Evolutionary conservation across 805 yeast genomes (phyloP).

Genomic region (Wickerhamomyces hampshirensis): DNA sequence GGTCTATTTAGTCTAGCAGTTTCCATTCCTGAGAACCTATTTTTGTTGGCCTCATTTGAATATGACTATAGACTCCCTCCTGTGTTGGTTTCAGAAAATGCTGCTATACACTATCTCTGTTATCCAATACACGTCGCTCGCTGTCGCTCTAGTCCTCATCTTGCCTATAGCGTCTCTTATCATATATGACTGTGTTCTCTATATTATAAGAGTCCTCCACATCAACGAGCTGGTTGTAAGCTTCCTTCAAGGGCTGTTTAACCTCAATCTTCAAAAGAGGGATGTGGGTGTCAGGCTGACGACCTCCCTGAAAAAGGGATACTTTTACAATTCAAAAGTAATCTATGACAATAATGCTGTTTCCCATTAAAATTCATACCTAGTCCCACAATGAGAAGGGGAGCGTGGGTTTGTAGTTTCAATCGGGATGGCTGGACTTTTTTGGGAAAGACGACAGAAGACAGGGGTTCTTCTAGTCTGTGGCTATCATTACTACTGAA

Average conservation of each 20-base stretch:
- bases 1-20: too few relatives aligned
- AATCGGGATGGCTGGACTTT: too few relatives aligned
- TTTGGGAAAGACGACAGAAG: too few relatives aligned
- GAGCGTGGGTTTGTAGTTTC: too few relatives aligned
- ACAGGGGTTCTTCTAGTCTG: too few relatives aligned
- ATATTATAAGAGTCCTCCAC: conserved; percentile 12
- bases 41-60: too few relatives aligned
- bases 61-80: too few relatives aligned
- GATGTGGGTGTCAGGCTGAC: conserved; percentile 9
- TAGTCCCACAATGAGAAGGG: too few relatives aligned
- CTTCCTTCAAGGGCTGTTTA: conserved; percentile 4
- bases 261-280: conserved; percentile 9
- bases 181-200: conserved; percentile 16
- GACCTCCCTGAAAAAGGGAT: conserved; percentile 8
- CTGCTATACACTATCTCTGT: background rate
- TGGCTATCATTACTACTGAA: too few relatives aligned
- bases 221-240: conserved; percentile 1
- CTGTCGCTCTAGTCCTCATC: conserved; percentile 4
- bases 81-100: too few relatives aligned
- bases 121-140: conserved; percentile 10
- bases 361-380: too few relatives aligned
- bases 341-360: conserved; percentile 16
- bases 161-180: conserved; percentile 15
- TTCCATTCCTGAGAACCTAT: too few relatives aligned
- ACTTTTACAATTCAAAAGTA: conserved; percentile 13